Evolutionary conservation across 2,329 filamentous ascomycete species (phyloP), one percentile per base, ranked within the genome.

Genomic region (Diplocarpon mali): DNA sequence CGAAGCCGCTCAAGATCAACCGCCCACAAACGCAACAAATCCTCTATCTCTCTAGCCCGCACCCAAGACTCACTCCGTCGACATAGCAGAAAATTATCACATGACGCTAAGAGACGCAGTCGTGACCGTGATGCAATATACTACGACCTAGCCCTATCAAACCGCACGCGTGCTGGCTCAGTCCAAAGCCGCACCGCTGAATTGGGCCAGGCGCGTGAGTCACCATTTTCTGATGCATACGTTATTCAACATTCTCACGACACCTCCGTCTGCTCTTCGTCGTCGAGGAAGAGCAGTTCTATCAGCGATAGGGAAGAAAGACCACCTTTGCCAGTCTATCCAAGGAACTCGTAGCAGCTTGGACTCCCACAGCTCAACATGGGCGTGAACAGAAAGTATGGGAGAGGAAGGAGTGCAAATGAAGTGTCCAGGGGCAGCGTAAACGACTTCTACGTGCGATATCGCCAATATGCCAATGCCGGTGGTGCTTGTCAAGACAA

Each of bases 211-310:
- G 48, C 53, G 13, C 40, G 51, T 13, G 47, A 49, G 39, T 47
- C 40, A 11, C 49, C 51, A 13, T 54, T 55, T 27, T 64, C 58
- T 71, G 52, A 59, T 51, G 12, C 35, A 3, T 48, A 51, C 20
- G 28, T 43, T 28, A 45, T 35, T 4, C 12, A 16, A 10, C 44
- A 49, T 37, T 47, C 47, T 4, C 15, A 28, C 6, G 38, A 16
- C 20, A 46, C 45, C 8, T 49, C 51, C 9, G 37, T 32, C 17
- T 50, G 43, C 11, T 44, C 43, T 3, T 37, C 35, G 27, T 27
- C 24, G 11, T 42, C 40, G 11, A 35, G 40, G 5, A 45, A 30
- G 16, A 42, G 34, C 20, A 35, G 32, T 14, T 10, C 16, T 8
- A 34, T 31, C 10, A 37, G 35, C 3, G 20, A 24, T 5, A 17